phyloP scores from a whole-genome alignment of 2,329 filamentous ascomycete species.

The Aspergillus brunneoviolaceus region DNA sequence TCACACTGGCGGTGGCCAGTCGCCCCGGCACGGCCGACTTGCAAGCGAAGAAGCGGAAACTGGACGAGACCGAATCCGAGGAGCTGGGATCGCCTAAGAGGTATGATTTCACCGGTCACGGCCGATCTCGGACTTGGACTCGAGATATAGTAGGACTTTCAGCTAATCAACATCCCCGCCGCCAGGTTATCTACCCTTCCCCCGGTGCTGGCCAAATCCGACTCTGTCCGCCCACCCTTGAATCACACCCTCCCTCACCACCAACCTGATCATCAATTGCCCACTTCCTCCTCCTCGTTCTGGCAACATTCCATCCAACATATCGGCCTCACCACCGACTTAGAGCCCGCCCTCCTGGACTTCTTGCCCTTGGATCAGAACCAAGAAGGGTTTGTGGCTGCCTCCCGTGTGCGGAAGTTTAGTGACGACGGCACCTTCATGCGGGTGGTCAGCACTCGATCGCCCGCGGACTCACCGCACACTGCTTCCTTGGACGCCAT shows the following conservation, averaged over 20 bases:
- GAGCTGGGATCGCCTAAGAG: slow-evolving; percentile 37
- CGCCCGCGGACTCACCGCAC: slow-evolving; percentile 32
- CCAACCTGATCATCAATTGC: slow-evolving; percentile 16
- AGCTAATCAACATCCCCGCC: slow-evolving; percentile 19
- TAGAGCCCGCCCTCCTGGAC: slow-evolving; percentile 42
- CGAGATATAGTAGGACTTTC: slow-evolving; percentile 13
- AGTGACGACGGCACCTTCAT: slow-evolving; percentile 43
- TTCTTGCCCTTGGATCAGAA: slow-evolving; percentile 42
- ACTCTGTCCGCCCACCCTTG: slow-evolving; percentile 20
- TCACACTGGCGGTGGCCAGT: slow-evolving; percentile 30
- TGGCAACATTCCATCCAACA: slow-evolving; percentile 42
- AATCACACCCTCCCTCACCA: not conserved
- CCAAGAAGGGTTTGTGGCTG: slow-evolving; percentile 38
- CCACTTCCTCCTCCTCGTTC: slow-evolving; percentile 34
- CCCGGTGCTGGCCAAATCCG: slow-evolving; percentile 19
- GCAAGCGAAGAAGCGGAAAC: slow-evolving; percentile 41
- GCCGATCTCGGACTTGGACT: slow-evolving; percentile 24
- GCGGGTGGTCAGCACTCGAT: slow-evolving; percentile 36
- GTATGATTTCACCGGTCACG: slow-evolving; percentile 25
- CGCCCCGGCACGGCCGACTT: slow-evolving; percentile 22
- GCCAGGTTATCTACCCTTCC: slow-evolving; percentile 28
- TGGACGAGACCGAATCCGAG: slow-evolving; percentile 32
- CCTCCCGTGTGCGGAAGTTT: slow-evolving; percentile 39
- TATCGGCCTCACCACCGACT: slow-evolving; percentile 45
- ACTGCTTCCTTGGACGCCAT: slow-evolving; percentile 41